Conservation (phyloP, 2,329 filamentous ascomycete species). For the Cladosporium sp. region DNA sequence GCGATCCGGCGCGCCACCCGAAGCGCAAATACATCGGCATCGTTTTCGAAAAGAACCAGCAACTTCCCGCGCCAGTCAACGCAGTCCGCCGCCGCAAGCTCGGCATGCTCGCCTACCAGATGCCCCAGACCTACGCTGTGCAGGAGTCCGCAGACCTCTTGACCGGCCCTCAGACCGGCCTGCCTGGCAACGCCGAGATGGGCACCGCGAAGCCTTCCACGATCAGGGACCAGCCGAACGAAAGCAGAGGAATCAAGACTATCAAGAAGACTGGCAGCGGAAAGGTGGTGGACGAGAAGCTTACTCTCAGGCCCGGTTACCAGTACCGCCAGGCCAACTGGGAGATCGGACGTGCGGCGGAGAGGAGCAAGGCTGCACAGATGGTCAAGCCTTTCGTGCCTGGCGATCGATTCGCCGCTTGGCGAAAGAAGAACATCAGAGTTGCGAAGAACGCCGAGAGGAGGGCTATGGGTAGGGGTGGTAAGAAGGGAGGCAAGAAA, state of each 20-base stretch:
- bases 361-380: constrained; percentile 48
- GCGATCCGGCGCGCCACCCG: constrained; percentile 74
- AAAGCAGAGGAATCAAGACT: constrained; percentile 21
- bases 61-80: constrained; percentile 68
- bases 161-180: constrained; percentile 13
- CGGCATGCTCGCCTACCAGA: constrained; percentile 57
- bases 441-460: constrained; percentile 47
- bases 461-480: constrained; percentile 46
- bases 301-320: constrained; percentile 50
- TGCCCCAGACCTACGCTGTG: constrained; percentile 19
- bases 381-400: constrained; percentile 51
- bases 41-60: constrained; percentile 74
- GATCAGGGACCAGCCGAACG: constrained; percentile 18
- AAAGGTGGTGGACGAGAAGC: constrained; percentile 23
- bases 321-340: constrained; percentile 61
- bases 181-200: constrained; percentile 13
- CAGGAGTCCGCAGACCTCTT: constrained; percentile 15
- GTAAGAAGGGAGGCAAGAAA: constrained; percentile 21
- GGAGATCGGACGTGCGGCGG: constrained; percentile 59
- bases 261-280: constrained; percentile 29
- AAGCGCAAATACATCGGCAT: constrained; percentile 93
- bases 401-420: constrained; percentile 57
- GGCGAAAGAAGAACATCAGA: constrained; percentile 53
- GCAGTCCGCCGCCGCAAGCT: constrained; percentile 68
- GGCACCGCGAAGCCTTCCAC: constrained; percentile 18